Conservation (phyloP, 2,329 filamentous ascomycete genomes). For the Talaromyces sp. region DNA sequence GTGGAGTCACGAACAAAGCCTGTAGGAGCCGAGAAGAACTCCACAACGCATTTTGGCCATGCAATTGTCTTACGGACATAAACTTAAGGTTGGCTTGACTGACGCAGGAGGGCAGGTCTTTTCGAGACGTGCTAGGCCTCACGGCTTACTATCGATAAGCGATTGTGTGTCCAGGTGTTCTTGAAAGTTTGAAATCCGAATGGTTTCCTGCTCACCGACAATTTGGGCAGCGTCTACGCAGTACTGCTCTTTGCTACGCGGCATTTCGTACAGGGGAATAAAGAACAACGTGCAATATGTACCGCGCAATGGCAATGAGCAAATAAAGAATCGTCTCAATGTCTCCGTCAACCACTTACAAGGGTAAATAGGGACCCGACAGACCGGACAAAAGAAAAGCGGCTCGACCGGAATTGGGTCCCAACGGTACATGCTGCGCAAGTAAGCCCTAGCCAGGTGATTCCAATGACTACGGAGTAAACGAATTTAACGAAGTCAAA, state of each 20-base stretch:
- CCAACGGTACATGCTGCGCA: background rate
- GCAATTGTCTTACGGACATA: background rate
- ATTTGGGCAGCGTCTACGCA: background rate
- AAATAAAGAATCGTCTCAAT: background rate
- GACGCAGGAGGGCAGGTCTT: background rate
- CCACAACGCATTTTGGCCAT: background rate
- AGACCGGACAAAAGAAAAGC: background rate
- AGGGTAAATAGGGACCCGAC: background rate
- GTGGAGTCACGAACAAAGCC: background rate
- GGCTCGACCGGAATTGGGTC: background rate
- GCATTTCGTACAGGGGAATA: background rate
- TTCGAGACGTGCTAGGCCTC: background rate
- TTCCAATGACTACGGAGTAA: background rate
- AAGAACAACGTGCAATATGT: background rate
- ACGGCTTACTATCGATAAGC: background rate
- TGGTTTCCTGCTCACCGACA: background rate
- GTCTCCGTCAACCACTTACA: background rate
- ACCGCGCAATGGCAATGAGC: background rate
- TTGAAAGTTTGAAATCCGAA: background rate
- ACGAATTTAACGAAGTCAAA: background rate
- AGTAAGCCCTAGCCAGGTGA: background rate
- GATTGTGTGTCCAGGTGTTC: background rate
- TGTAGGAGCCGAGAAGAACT: background rate
- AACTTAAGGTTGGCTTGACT: conserved; percentile 1
- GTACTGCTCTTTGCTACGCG: background rate